Evolutionary conservation across 495 filamentous ascomycete species (phyloP), one percentile per base, ranked within the genome.

Genomic region (Penicillium soppii): DNA sequence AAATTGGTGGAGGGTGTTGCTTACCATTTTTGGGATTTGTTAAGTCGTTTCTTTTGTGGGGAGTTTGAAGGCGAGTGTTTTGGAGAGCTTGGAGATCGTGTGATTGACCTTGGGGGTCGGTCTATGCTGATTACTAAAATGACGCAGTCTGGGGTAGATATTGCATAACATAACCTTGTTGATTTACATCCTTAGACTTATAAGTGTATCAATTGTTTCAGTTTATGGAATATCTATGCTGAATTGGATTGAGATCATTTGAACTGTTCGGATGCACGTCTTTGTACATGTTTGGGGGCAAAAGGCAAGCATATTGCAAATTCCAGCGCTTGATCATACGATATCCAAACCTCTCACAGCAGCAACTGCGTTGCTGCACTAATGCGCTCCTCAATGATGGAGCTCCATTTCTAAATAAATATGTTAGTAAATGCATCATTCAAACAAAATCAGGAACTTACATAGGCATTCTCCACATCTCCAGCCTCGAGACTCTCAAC

Each of bases 401-500:
- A 50, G 32, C 62, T 63, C 73, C 73, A 77, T 77, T 71, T 75
- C 73, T 77, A 48, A 20, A 54, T 1, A 30, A 21, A 29, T 1
- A 25, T 16, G 42, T 53, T 20, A 56, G 49, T 12, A 47, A 32
- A 7, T 17, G 46, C 15, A 54, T 30, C 6, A 52, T 39, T 26
- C 6, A 25, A 19, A 27, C 33, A 33, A 3, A 26, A 42, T 19
- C 17, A 20, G 33, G 26, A 20, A 65, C 69, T 53, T 60, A 74
- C 74, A 68, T 67, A 53, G 10, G 74, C 72, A 53, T 76, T 78
- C 5, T 53, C 56, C 41, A 68, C 37, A 69, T 86, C 77, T 7
- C 68, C 69, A 25, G 69, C 76, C 10, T 84, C 81, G 42, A 87
- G 67, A 44, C 76, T 78, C 67, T 87, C 83, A 8, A 83, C 76